Conservation (phyloP, 2,329 filamentous ascomycete species). For the Magnaporthiopsis incrustans region DNA sequence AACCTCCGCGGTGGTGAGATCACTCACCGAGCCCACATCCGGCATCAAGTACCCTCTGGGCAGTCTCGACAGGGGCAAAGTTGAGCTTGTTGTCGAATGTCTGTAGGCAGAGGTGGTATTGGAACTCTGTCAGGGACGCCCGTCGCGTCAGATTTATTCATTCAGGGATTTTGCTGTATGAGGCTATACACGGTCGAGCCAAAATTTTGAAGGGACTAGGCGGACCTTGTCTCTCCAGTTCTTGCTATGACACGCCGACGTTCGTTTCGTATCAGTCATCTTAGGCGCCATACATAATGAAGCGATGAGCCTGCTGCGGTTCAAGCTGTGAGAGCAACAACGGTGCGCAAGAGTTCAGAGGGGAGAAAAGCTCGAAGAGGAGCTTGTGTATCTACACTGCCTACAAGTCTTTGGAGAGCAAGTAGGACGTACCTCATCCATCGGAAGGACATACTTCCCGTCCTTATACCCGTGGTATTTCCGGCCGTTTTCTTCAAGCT, state of each 20-base stretch:
- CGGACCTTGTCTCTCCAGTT: slow-evolving; percentile 25
- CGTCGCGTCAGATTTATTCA: too few species aligned
- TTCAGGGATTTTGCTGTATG: too few species aligned
- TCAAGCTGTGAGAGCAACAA: background rate
- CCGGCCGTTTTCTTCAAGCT: slow-evolving; percentile 27
- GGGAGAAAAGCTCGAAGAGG: too few species aligned
- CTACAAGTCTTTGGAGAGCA: too few species aligned
- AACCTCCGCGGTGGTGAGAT: too few species aligned
- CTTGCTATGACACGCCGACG: slow-evolving; percentile 16
- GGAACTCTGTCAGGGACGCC: slow-evolving; percentile 12
- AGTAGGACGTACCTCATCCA: slow-evolving; percentile 23
- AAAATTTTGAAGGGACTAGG: too few species aligned
- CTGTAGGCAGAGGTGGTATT: slow-evolving; percentile 30
- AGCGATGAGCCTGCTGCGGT: background rate
- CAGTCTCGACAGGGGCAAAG: slow-evolving; percentile 33
- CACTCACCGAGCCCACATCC: slow-evolving; percentile 37
- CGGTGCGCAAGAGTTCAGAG: too few species aligned
- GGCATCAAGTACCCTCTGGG: slow-evolving; percentile 37
- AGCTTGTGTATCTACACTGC: too few species aligned
- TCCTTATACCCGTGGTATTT: slow-evolving; percentile 30
- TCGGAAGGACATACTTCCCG: slow-evolving; percentile 29
- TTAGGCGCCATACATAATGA: background rate
- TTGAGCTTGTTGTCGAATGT: slow-evolving; percentile 22
- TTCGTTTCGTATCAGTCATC: background rate
- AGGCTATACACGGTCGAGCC: too few species aligned